Evolutionary conservation across 768 basidiomycete species (phyloP), one percentile per base, ranked within the genome.

Genomic region (Galerina sulciceps): DNA sequence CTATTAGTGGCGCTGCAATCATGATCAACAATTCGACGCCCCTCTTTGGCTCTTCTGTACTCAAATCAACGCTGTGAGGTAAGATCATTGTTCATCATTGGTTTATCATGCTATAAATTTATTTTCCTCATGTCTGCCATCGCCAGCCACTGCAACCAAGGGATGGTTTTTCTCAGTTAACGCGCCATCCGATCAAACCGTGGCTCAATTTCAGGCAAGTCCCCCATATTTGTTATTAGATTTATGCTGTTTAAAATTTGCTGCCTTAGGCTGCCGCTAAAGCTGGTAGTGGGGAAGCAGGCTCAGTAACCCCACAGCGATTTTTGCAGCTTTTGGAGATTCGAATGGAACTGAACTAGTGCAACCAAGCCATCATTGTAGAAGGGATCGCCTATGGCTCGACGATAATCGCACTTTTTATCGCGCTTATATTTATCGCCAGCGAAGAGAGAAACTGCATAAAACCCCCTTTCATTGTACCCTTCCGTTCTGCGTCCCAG

Each of bases 161-260:
- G 85, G 62, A 86, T 86, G 85, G 86, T 88, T 47, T n/a, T 86
- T 88, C 70, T 80, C 85, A 18, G 70, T 86, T 26, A 86, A 86
- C 67, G 79, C 81, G 10, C 79, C 76, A 13, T 67, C 75, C 5
- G 67, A 71, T 20, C 83, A 82, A 73, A 77, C 70, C 48, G 84
- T 81, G 59, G 75, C 66, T 1, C 71, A 70, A 20, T 88, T 81
- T 80, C 77, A 81, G 73, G 78, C 73, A 70, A 51, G 53, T 17
- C 10, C 11, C 18, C 31, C 23, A 17, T 36, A 3, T 15, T 31
- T 23, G 51, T 31, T 4, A 31, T 31, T 8, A 31, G 26, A 8
- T 3, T 8, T 31, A 5, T 5, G 26, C 4, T 31, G 26, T 5
- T 8, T 31, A 8, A 31, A 31, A 5, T 2, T 31, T 8, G 2